Evolutionary conservation across 192 early-diverging fungal genomes (phyloP).

Genomic region (Funneliformis geosporum): DNA sequence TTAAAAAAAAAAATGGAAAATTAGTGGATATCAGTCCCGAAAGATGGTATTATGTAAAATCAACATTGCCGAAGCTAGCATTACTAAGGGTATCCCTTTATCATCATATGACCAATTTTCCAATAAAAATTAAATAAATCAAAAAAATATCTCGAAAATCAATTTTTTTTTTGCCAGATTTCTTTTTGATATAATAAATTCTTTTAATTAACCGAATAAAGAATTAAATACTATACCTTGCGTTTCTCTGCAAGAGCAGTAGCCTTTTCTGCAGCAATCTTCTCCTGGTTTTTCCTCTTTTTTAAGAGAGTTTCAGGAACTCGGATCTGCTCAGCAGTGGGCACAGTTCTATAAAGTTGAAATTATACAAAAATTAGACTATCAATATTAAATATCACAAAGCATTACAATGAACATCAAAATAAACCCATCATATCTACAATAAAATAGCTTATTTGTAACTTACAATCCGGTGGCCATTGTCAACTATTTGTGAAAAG

Average conservation of each 20-base stretch:
- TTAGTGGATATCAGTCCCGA: slow-evolving; percentile 67
- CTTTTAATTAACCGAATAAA: neutral
- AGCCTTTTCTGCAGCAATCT: slow-evolving; percentile 65
- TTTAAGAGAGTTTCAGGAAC: slow-evolving; percentile 88
- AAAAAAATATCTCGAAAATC: no score
- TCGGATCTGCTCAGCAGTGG: slow-evolving; percentile 70
- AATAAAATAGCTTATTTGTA: neutral
- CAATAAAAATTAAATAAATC: slow-evolving; percentile 37
- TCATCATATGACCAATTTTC: slow-evolving; percentile 46
- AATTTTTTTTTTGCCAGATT: slow-evolving; percentile 28
- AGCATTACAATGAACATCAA: neutral
- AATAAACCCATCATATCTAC: neutral
- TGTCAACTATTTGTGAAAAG: neutral
- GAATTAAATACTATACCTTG: slow-evolving; percentile 44
- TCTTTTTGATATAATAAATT: neutral
- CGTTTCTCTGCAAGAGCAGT: slow-evolving; percentile 53
- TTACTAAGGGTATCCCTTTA: slow-evolving; percentile 42
- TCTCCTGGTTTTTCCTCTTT: slow-evolving; percentile 78
- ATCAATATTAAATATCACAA: no score
- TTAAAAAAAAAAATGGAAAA: slow-evolving; percentile 20
- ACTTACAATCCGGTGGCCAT: slow-evolving; percentile 17
- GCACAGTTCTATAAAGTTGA: slow-evolving; percentile 46
- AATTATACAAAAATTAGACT: neutral
- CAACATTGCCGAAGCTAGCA: slow-evolving; percentile 50
- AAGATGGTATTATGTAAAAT: slow-evolving; percentile 65